Evolutionary conservation across 164 flowering plant species (phyloP), one percentile per base, ranked within the genome.

Genomic region (Nymphaea thermarum): DNA sequence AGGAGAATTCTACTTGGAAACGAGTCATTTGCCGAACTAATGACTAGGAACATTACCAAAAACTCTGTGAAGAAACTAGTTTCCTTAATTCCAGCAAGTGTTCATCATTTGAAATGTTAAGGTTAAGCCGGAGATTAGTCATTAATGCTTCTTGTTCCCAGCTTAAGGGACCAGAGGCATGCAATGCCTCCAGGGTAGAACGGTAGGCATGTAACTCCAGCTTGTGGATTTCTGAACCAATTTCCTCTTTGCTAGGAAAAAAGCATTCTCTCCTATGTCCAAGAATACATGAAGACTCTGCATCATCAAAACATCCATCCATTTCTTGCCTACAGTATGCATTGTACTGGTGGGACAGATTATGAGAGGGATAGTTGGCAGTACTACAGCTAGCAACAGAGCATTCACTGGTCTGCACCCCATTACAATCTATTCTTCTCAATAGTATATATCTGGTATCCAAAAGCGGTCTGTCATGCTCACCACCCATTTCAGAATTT

Each of bases 201-300:
- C 87, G 89, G 70, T 91, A 93, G 62, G 94, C 97, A 76, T 83
- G 87, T 84, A 90, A 82, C 82, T 93, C 97, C 77, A 93, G 71
- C 68, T 78, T 79, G 82, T 85, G 98, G 62, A 91, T 77, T 70
- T 81, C 85, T 66, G 70, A 83, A 6, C 77, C 82, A 70, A 82
- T 68, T 63, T 83, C 82, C 77, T 82, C 83, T 67, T 78, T 72
- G 57, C 74, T 15, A 45, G 81, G 78, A 76, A 67, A 75, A 70
- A 70, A 62, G 68, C 43, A 68, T 71, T 73, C 75, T 77, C 73
- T 74, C 70, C 83, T 84, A 68, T 71, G 43, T 62, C 67, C 80
- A 73, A 59, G 53, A 15, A 53, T 73, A 79, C 77, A 78, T 79
- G 60, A 74, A 47, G 98, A 93, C 76, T 86, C 89, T 43, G 90